Conservation (phyloP, 306 rosid genomes). For the Sophora flavescens region DNA sequence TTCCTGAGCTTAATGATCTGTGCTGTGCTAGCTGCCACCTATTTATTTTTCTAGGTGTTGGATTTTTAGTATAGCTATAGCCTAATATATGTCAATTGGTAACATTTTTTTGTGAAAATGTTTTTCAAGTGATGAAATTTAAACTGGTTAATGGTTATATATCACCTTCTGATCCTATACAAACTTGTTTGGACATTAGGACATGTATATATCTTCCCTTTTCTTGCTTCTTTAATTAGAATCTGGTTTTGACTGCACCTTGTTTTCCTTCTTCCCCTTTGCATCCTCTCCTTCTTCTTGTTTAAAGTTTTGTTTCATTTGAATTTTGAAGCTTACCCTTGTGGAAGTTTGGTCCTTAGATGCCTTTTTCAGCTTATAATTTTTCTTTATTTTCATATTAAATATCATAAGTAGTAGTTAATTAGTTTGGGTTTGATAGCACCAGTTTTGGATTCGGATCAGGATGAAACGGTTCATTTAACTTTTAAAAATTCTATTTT, state of each 20-base stretch:
- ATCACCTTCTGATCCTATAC: not conserved
- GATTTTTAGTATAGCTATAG: not conserved
- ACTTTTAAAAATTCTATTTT: constrained; percentile 13
- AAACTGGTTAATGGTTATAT: not conserved
- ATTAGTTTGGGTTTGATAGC: constrained; percentile 19
- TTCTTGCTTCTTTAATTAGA: constrained; percentile 17
- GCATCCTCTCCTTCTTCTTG: constrained; percentile 16
- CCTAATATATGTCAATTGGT: not conserved
- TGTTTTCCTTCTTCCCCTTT: not conserved
- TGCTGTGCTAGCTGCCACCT: constrained; percentile 20
- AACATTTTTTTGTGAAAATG: constrained; percentile 23
- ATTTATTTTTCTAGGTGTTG: constrained; percentile 5
- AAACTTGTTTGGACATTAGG: constrained; percentile 30
- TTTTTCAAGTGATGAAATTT: constrained; percentile 21
- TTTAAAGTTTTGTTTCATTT: constrained; percentile 27
- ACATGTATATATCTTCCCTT: not conserved
- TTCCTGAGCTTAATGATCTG: constrained; percentile 42
- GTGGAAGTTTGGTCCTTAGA: constrained; percentile 40
- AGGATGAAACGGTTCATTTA: constrained; percentile 22
- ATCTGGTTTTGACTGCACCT: constrained; percentile 34
- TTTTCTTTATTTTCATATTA: constrained; percentile 20
- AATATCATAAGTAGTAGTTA: not conserved
- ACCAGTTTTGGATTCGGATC: constrained; percentile 30
- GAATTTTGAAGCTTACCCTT: constrained; percentile 11
- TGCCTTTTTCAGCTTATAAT: constrained; percentile 5